These are phyloP conservation scores for Bruguiera hainesii DNA, from an alignment of 441 rosid species.

Conservation along the genomic window DNA sequence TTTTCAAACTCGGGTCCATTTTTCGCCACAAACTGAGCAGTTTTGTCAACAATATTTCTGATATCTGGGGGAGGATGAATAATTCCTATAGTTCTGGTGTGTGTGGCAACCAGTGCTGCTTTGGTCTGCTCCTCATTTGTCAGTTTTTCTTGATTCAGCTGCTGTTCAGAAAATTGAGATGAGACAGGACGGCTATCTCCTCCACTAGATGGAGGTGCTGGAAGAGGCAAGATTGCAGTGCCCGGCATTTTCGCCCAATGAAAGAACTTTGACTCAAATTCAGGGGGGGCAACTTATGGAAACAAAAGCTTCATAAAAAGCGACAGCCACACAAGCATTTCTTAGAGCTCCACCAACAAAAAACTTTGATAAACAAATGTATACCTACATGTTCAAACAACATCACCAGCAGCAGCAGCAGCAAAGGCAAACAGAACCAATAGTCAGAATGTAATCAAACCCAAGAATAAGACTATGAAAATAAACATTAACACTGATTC, in stretches of 20 bases:
- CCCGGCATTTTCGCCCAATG: constrained; percentile 40
- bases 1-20: constrained; percentile 86
- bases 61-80: constrained; percentile 94
- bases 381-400: too few species aligned
- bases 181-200: constrained; percentile 63
- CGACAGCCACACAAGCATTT: too few species aligned
- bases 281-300: too few species aligned
- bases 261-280: too few species aligned
- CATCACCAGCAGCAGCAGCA: too few species aligned
- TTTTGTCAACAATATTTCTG: constrained; percentile 78
- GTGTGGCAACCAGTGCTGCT: constrained; percentile 67
- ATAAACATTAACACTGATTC: too few species aligned
- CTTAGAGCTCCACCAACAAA: too few species aligned
- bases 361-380: too few species aligned
- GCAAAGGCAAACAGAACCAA: too few species aligned
- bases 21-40: constrained; percentile 81
- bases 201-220: constrained; percentile 78
- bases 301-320: too few species aligned
- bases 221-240: constrained; percentile 63
- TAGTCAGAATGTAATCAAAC: too few species aligned
- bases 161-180: constrained; percentile 52
- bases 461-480: too few species aligned
- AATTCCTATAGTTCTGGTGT: constrained; percentile 85
- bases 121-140: constrained; percentile 43
- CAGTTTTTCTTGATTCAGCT: constrained; percentile 34